phyloP scores from a whole-genome alignment of 768 basidiomycete genomes.

The Trametes cingulata region DNA sequence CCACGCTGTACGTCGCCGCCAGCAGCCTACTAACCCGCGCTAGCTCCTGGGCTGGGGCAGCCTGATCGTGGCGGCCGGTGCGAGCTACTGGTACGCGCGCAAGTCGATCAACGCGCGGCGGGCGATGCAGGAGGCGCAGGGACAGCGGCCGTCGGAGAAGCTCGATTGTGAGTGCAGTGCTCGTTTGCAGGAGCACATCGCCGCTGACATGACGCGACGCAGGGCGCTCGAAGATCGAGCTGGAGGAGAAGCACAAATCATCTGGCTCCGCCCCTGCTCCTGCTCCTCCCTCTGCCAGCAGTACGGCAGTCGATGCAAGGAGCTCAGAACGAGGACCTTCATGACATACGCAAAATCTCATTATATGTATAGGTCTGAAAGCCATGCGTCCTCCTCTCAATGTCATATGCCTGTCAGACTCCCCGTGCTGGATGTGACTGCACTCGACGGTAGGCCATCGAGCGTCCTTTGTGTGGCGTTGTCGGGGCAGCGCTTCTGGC shows the following conservation, averaged over 20 bases:
- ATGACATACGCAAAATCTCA: not conserved
- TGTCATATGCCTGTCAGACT: too few relatives aligned
- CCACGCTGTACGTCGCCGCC: not conserved
- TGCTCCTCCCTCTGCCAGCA: not conserved
- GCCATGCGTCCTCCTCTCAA: not conserved
- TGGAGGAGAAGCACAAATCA: constrained; percentile 5
- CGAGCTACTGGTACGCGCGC: constrained; percentile 41
- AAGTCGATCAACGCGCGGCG: constrained; percentile 39
- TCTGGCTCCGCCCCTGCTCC: not conserved
- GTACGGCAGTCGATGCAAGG: not conserved
- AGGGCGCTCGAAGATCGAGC: constrained; percentile 20
- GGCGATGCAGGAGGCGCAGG: constrained; percentile 32
- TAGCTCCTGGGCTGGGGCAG: constrained; percentile 37
- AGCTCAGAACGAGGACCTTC: constrained; percentile 2
- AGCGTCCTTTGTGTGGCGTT: not conserved
- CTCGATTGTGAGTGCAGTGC: constrained; percentile 32
- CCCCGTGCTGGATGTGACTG: too few relatives aligned
- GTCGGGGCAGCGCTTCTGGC: not conserved
- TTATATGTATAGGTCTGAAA: too few relatives aligned
- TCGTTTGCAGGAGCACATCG: not conserved
- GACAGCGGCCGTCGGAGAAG: constrained; percentile 36
- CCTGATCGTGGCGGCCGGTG: constrained; percentile 38
- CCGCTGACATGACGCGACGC: not conserved
- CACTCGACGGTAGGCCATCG: too few relatives aligned
- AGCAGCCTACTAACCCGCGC: not conserved